Evolutionary conservation across 1,284 basidiomycete genomes (phyloP), one percentile per base, ranked within the genome.

Genomic region (Irpex sp.): DNA sequence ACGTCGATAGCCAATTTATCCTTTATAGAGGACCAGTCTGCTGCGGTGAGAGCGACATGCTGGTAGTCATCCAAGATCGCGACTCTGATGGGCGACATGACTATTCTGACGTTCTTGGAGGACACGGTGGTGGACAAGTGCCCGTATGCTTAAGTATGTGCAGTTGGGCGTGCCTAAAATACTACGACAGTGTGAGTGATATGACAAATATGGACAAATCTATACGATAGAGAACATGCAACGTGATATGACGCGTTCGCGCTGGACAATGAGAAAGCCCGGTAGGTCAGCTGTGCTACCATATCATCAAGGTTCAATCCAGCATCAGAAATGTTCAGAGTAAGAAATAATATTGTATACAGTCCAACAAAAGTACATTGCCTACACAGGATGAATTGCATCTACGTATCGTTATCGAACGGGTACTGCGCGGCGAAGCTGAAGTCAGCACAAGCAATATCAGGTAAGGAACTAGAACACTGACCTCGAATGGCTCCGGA

Each of bases 401-500:
- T 55, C 60, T 74, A 87, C 71, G 79, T 80, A 71, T 89, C 86
- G 70, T 85, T 75, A 70, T 84, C 84, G 69, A 86, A 85, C n/a
- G 83, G 83, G 69, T 86, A 87, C 86, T 90, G 65, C 8, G 65
- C 56, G 62, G 8, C n/a, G 56, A 7, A 3, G 35, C 5, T 69
- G 66, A 58, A 64, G 64, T 63, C 46, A 64, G 57, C 15, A 36
- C 63, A 8, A 33, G 58, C 15, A n/a, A 63, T 57, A 53, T 59
- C 13, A 53, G 53, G 57, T 35, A 36, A 35, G 46, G 51, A 62
- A 43, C 59, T 17, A 61, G 31, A 13, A 31, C 63, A 78, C 87
- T 60, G 68, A 92, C 90, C 86, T 94, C 91, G 70, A 94, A 94
- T 21, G 88, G 74, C 70, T 82, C 83, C 67, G 94, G 94, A 21